phyloP scores from a whole-genome alignment of 208 protist species.

The Blastocrithidia nonstop region DNA sequence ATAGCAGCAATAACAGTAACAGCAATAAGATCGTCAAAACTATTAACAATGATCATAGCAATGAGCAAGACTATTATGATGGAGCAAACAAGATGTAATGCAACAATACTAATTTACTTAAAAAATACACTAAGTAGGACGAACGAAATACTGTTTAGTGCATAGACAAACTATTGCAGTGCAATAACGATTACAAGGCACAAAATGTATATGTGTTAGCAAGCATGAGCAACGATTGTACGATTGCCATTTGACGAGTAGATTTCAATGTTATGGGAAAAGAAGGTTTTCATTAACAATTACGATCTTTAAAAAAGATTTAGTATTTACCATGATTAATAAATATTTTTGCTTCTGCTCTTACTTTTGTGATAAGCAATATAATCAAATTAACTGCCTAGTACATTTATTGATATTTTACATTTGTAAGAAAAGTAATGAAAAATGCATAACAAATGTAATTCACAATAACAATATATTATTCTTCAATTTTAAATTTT shows the following conservation, averaged over 20 bases:
- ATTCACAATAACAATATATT: too few species aligned
- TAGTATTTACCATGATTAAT: not conserved
- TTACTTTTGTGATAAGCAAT: not conserved
- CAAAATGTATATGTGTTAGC: slow-evolving; percentile 45
- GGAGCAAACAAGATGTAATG: too few species aligned
- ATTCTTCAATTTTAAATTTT: too few species aligned
- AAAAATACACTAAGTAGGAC: not conserved
- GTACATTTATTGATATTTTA: not conserved
- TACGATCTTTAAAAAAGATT: not conserved
- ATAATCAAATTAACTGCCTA: not conserved
- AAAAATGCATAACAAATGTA: too few species aligned
- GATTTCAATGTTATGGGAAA: slow-evolving; percentile 15
- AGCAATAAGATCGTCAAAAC: too few species aligned
- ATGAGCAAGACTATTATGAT: too few species aligned
- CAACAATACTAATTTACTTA: too few species aligned
- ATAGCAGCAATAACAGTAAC: too few species aligned
- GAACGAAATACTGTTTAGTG: not conserved
- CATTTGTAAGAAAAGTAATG: not conserved
- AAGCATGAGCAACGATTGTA: slow-evolving; percentile 42
- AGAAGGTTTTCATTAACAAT: not conserved
- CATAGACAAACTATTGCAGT: not conserved
- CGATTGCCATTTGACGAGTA: slow-evolving; percentile 54
- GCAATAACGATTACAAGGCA: slow-evolving; percentile 2
- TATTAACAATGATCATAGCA: too few species aligned
- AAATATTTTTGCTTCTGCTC: not conserved